Conservation (phyloP, 2,329 filamentous ascomycete species). For the Fusarium algeriense region DNA sequence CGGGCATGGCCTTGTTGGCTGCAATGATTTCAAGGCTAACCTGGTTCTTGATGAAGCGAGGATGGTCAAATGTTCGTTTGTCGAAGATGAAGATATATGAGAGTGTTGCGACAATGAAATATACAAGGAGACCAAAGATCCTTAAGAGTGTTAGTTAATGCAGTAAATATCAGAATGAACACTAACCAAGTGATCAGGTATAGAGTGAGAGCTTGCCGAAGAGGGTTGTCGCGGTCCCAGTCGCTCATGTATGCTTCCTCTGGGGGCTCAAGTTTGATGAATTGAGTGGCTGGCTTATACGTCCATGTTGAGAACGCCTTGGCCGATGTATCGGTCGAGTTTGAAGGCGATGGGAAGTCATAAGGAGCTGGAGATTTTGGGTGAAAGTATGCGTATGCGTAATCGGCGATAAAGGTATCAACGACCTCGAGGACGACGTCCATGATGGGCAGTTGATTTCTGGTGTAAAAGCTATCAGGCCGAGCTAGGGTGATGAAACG, state of each 20-base stretch:
- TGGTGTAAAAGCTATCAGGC: background rate
- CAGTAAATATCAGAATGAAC: background rate
- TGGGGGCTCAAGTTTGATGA: conserved; percentile 76
- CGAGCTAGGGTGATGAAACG: background rate
- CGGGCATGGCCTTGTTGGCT: conserved; percentile 79
- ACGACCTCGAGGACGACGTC: conserved; percentile 89
- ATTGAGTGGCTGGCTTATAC: conserved; percentile 79
- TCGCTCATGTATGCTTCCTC: conserved; percentile 83
- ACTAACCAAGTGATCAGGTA: conserved; percentile 88
- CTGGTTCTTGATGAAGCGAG: conserved; percentile 96
- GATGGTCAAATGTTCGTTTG: conserved; percentile 88
- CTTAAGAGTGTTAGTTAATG: conserved; percentile 58
- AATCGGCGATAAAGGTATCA: conserved; percentile 86
- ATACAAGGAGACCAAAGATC: conserved; percentile 86
- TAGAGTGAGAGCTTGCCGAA: conserved; percentile 79
- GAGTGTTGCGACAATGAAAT: conserved; percentile 85
- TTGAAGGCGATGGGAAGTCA: conserved; percentile 63
- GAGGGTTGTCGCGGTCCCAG: conserved; percentile 81
- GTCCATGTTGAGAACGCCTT: conserved; percentile 71
- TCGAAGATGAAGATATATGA: conserved; percentile 94
- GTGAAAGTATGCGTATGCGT: conserved; percentile 78
- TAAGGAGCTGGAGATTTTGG: conserved; percentile 69
- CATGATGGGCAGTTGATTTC: conserved; percentile 67
- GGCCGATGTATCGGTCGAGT: conserved; percentile 63
- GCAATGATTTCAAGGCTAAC: conserved; percentile 87